A percentile compares a stretch with the other conserved stretches of the same genome.
Evolutionary conservation across 306 rosid genomes (phyloP).

Genomic region (Cyamopsis tetragonoloba): DNA sequence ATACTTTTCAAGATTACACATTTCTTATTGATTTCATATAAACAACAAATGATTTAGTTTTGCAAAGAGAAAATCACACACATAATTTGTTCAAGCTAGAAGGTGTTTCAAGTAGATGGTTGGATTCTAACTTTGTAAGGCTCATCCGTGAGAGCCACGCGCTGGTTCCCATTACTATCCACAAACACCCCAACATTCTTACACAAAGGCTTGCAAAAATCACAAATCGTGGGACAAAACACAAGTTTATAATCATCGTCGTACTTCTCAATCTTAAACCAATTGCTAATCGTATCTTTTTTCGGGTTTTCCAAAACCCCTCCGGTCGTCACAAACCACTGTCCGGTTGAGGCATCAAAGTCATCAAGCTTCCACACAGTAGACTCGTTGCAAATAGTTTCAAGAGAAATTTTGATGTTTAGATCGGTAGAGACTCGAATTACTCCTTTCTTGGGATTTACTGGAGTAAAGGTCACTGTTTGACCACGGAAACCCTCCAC

Average conservation of each 20-base stretch:
- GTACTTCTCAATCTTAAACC: conserved; percentile 68
- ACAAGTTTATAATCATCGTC: conserved; percentile 47
- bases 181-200: conserved; percentile 41
- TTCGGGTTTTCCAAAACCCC: conserved; percentile 53
- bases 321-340: conserved; percentile 45
- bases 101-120: conserved; percentile 10
- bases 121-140: conserved; percentile 38
- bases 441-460: conserved; percentile 33
- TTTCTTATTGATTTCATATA: no score
- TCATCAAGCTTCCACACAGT: conserved; percentile 50
- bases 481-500: conserved; percentile 49
- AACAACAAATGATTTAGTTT: no score
- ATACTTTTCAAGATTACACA: no score
- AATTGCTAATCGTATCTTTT: conserved; percentile 30
- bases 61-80: background rate
- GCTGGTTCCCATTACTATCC: conserved; percentile 27
- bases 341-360: conserved; percentile 28
- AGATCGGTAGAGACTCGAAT: conserved; percentile 43
- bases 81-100: background rate
- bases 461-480: conserved; percentile 32
- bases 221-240: conserved; percentile 58
- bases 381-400: conserved; percentile 26
- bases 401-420: conserved; percentile 37
- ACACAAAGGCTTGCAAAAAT: conserved; percentile 44
- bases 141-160: conserved; percentile 26